Base-by-base conservation (phyloP, 164 flowering plant species). In the Berberis vulgaris region DNA sequence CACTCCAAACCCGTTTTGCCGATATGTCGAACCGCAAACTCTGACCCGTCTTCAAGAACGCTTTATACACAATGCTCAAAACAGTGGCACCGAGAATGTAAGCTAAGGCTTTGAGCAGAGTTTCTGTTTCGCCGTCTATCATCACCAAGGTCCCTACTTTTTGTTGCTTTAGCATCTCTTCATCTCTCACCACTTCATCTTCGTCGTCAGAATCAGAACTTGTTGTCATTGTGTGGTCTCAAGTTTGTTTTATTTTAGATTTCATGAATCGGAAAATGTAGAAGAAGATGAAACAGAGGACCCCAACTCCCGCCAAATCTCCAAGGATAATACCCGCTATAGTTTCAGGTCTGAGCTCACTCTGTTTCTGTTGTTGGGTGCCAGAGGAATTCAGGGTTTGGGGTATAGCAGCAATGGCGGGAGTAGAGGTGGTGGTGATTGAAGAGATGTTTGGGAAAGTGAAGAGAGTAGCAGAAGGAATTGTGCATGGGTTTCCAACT, bases 21-120 rank as follows among this genome's bases (percentile, higher is more conserved):
- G 5, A 94, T 83, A 56, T 97, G 71, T 69, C 96, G 68, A 40
- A 94, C 96, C 0, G 97, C 97, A 59, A 86, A 71, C 26, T 86
- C 71, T 3, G 79, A 68, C 41, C 96, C 96, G 45, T 87, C 82
- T 26, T 73, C 86, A 4, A 87, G 76, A 59, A 94, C 91, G 97
- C 99, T 72, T 88, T 95, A 83, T 95, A 95, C 74, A 91, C 80
- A 54, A 95, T 95, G 72, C 94, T 89, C 9, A 91, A 77, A 8
- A 96, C 96, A 5, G 84, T 81, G 6, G 96, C 96, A 0, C 99
- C 99, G 38, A 95, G 66, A 2, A 91, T 89, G 54, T 87, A 95
- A 5, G 99, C 99, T 42, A 96, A 87, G 1, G 97, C 97, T 68
- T 87, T 91, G 0, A 95, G 77, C 64, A 95, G 74, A 0, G 87